A percentile compares a stretch with the other conserved stretches of the same genome.
Conservation (phyloP, 1,284 basidiomycete genomes). For the Ceratobasidium sp. region DNA sequence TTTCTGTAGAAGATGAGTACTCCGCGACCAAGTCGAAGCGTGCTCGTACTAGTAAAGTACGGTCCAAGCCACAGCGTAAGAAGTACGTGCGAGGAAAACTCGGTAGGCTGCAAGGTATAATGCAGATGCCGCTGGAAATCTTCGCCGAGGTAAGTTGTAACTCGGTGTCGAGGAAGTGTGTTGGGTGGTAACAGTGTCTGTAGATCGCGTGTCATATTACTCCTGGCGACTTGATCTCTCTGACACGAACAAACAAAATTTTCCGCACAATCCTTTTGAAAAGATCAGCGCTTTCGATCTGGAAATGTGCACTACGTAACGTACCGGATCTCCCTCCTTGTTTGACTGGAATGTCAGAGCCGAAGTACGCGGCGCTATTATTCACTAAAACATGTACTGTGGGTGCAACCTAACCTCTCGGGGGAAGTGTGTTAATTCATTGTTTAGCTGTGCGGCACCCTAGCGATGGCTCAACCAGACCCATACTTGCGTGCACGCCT, state of each 20-base stretch:
- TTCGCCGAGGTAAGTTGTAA: neutral
- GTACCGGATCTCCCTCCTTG: slow-evolving; percentile 3
- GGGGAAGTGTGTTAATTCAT: neutral
- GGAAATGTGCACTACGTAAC: neutral
- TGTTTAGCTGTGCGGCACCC: slow-evolving; percentile 10
- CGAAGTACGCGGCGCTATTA: slow-evolving; percentile 6
- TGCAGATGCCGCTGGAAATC: slow-evolving; percentile 9
- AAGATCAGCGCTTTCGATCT: neutral
- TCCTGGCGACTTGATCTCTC: neutral
- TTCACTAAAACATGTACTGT: slow-evolving; percentile 18
- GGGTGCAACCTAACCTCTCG: neutral
- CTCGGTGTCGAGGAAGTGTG: no score
- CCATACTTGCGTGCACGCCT: neutral
- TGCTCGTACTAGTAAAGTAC: neutral
- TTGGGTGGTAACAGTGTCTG: neutral
- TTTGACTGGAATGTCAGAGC: neutral
- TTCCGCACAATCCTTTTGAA: neutral
- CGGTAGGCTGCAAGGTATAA: neutral
- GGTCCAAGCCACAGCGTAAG: neutral
- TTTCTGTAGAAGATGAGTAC: neutral
- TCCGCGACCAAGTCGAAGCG: neutral
- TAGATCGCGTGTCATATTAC: slow-evolving; percentile 1
- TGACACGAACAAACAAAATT: neutral
- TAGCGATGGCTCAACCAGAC: slow-evolving; percentile 6
- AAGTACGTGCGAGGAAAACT: neutral